Base-by-base conservation (phyloP, 1,284 basidiomycete species). In the Hortiboletus rubellus region DNA sequence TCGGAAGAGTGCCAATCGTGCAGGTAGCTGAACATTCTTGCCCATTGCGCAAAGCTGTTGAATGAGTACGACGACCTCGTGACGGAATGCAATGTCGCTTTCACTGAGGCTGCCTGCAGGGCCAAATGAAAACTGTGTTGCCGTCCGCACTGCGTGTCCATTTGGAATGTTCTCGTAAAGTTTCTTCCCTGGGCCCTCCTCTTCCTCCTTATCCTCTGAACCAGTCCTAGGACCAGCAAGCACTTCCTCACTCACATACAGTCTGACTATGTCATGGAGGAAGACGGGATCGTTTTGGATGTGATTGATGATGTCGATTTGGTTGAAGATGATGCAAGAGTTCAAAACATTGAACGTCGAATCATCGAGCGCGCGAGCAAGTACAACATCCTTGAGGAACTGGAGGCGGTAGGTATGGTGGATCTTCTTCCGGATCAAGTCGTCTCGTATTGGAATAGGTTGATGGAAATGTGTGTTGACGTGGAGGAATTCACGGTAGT, bases 261-360 rank as follows among this genome's bases (percentile, higher is more conserved):
- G 77, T 42, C 79, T 78, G 48, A 96, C 91, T 30, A 98, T 81
- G 54, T 94, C 87, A 37, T 81, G 79, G 31, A 98, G 78, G 71
- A 98, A 90, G 7, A 75, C 70, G 7, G 84, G 83, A 69, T 96
- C 92, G 55, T 81, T 82, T 68, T 95, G 91, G 47, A 98, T 85
- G 71, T 96, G 89, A 53, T 82, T 87, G 70, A 98, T 94, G 69
- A 99, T 98, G 75, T 99, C 96, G 67, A 96, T 95, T 75, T 99
- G 96, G 76, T 98, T 97, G 82, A 96, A 99, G 72, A 98, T 96
- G 72, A 99, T 94, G 75, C 94, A 93, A 17, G 94, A 94, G 75
- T 95, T 98, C 67, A 99, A 85, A 66, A 98, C 94, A 66, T 95
- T 95, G 79, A 98, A 97, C 0, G 95, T 98, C 1, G 94, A 91